Evolutionary conservation across 768 basidiomycete species (phyloP).

Genomic region (Leucocoprinus sp.): DNA sequence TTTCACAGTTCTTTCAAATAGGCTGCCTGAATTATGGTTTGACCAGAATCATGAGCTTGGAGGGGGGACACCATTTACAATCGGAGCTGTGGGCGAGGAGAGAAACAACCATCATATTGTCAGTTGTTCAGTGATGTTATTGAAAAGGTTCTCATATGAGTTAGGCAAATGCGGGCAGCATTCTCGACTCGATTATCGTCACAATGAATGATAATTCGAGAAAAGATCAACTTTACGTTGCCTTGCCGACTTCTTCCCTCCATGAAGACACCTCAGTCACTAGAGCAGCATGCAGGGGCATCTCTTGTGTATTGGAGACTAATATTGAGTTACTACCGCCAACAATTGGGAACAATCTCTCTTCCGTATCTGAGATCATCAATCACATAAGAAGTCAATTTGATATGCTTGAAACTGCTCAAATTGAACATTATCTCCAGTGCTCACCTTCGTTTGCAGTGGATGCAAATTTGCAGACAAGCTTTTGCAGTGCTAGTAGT

Average conservation of each 20-base stretch:
- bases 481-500: constrained; percentile 44
- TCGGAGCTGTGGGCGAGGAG: constrained; percentile 47
- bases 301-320: constrained; percentile 43
- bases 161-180: constrained; percentile 38
- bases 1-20: constrained; percentile 50
- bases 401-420: constrained; percentile 24
- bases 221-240: constrained; percentile 19
- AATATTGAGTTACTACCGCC: constrained; percentile 39
- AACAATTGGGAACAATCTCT: constrained; percentile 15
- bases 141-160: not conserved
- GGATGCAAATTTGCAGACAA: constrained; percentile 40
- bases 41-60: constrained; percentile 54
- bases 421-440: constrained; percentile 29
- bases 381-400: constrained; percentile 30
- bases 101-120: constrained; percentile 55
- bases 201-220: not conserved
- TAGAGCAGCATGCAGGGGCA: constrained; percentile 34
- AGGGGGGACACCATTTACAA: constrained; percentile 55
- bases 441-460: constrained; percentile 48
- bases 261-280: constrained; percentile 10
- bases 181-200: constrained; percentile 29
- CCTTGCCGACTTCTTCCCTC: constrained; percentile 12
- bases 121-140: constrained; percentile 17
- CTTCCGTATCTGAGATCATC: constrained; percentile 32
- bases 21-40: constrained; percentile 53